Conservation (phyloP, 371 early-diverging fungal species). For the Mucor mucedo region DNA sequence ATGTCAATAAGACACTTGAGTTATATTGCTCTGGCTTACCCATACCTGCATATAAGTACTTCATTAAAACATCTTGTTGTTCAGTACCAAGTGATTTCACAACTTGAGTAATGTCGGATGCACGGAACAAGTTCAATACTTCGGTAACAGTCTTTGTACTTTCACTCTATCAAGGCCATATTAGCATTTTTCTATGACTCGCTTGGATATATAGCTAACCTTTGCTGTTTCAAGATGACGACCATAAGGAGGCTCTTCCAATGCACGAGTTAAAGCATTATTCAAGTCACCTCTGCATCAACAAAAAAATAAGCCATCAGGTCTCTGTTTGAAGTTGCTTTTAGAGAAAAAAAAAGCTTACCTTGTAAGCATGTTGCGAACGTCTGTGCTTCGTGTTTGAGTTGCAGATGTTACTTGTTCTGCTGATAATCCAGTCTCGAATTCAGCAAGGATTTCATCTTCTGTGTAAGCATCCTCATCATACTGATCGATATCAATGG, state of each 20-base stretch:
- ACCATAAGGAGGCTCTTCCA: slow-evolving; percentile 88
- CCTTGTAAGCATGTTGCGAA: slow-evolving; percentile 61
- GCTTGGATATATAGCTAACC: slow-evolving; percentile 43
- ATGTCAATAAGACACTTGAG: slow-evolving; percentile 78
- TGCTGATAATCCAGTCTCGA: slow-evolving; percentile 42
- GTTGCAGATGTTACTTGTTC: slow-evolving; percentile 63
- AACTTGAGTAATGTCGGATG: slow-evolving; percentile 68
- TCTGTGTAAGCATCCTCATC: slow-evolving; percentile 81
- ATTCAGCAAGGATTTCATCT: slow-evolving; percentile 59
- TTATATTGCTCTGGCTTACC: slow-evolving; percentile 86
- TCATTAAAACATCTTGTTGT: slow-evolving; percentile 83
- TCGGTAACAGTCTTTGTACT: slow-evolving; percentile 83
- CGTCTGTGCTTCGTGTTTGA: slow-evolving; percentile 64
- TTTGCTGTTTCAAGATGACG: slow-evolving; percentile 70
- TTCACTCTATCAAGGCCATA: slow-evolving; percentile 48
- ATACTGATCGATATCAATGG: slow-evolving; percentile 81
- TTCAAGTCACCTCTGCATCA: slow-evolving; percentile 66
- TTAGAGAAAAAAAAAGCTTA: slow-evolving; percentile 13
- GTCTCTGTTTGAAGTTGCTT: not conserved
- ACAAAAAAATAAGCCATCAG: not conserved
- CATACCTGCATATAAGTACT: slow-evolving; percentile 91
- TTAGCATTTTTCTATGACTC: not conserved
- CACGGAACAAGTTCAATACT: slow-evolving; percentile 71
- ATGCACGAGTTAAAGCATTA: slow-evolving; percentile 71
- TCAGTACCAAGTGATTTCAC: slow-evolving; percentile 64